Conservation (phyloP, 1,139 yeast genomes). For the Hyphopichia pseudoburtonii region DNA sequence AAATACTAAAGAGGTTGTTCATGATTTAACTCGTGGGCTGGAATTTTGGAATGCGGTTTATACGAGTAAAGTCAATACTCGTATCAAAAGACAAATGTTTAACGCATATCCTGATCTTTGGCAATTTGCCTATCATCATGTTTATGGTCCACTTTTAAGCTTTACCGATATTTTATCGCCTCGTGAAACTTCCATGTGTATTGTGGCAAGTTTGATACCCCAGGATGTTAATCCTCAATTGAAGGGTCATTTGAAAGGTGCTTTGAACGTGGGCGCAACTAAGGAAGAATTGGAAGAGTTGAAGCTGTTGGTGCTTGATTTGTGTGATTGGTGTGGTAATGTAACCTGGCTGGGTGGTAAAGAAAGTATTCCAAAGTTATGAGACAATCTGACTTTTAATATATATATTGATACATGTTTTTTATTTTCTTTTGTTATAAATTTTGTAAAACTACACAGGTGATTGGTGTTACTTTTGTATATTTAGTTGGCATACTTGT, state of each 20-base stretch:
- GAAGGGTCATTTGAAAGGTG: conserved; percentile 88
- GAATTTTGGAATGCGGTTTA: conserved; percentile 77
- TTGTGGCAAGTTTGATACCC: conserved; percentile 80
- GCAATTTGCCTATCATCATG: conserved; percentile 69
- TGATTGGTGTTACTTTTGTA: no score
- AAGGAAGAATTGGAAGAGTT: conserved; percentile 60
- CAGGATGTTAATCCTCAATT: conserved; percentile 95
- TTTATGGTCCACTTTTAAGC: conserved; percentile 76
- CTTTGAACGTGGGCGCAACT: conserved; percentile 74
- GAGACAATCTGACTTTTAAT: no score
- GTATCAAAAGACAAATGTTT: conserved; percentile 68
- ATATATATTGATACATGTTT: background rate
- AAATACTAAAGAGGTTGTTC: conserved; percentile 25
- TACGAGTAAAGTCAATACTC: conserved; percentile 61
- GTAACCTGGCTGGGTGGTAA: conserved; percentile 53
- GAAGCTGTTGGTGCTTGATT: conserved; percentile 60
- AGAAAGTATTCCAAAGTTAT: conserved; percentile 58
- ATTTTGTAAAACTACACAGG: no score
- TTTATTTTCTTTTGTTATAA: background rate
- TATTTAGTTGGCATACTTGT: no score
- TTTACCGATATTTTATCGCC: conserved; percentile 62
- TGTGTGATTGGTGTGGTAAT: conserved; percentile 76
- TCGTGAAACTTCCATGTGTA: conserved; percentile 73
- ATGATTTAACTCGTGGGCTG: conserved; percentile 50
- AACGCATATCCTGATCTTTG: conserved; percentile 85